Evolutionary conservation across 164 flowering plant genomes (phyloP).

Genomic region (Berberis thunbergii): DNA sequence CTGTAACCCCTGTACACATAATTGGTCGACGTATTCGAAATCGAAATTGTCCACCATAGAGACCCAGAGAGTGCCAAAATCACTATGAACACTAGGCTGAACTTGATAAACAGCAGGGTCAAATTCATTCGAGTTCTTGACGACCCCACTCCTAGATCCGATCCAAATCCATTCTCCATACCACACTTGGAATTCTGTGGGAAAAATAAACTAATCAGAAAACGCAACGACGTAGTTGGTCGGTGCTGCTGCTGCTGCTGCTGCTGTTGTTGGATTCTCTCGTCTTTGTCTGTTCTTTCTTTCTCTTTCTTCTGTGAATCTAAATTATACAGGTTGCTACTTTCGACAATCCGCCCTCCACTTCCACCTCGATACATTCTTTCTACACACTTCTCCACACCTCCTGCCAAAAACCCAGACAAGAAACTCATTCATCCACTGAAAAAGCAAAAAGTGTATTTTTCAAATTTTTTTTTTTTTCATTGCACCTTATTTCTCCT

Average conservation of each 20-base stretch:
- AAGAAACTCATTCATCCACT: no score
- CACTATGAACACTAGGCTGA: slow-evolving; percentile 54
- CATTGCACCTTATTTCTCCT: no score
- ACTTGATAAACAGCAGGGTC: slow-evolving; percentile 37
- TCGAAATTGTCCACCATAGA: slow-evolving; percentile 84
- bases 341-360: slow-evolving; percentile 28
- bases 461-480: no score
- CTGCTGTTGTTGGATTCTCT: slow-evolving; percentile 17
- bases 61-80: slow-evolving; percentile 77
- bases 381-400: no score
- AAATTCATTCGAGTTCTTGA: slow-evolving; percentile 49
- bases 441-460: no score
- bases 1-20: slow-evolving; percentile 54
- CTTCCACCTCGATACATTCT: neutral
- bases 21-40: slow-evolving; percentile 53
- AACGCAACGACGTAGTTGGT: slow-evolving; percentile 24
- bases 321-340: slow-evolving; percentile 28
- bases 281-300: slow-evolving; percentile 56
- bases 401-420: no score
- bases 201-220: slow-evolving; percentile 31
- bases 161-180: slow-evolving; percentile 49
- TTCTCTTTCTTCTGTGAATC: slow-evolving; percentile 70
- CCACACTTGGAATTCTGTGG: slow-evolving; percentile 31
- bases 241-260: slow-evolving; percentile 38
- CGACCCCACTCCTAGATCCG: slow-evolving; percentile 39